Evolutionary conservation across 176 grass and related monocot genomes (phyloP).

Genomic region (Neostapfia colusana): DNA sequence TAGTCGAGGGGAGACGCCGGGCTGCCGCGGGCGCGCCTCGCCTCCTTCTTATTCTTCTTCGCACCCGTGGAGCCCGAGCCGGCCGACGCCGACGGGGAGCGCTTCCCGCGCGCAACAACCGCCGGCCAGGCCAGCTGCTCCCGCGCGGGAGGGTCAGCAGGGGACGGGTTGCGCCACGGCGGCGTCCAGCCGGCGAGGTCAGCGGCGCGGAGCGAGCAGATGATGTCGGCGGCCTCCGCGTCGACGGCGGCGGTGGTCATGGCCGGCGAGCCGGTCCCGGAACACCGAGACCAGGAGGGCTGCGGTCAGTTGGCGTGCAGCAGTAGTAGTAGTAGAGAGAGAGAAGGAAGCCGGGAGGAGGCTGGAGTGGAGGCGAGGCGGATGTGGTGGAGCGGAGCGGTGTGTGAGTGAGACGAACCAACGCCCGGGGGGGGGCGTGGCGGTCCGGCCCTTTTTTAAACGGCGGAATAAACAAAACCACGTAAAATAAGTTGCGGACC

Average conservation of each 20-base stretch:
- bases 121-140: constrained; percentile 22
- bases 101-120: constrained; percentile 41
- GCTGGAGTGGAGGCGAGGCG: not conserved
- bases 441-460: constrained; percentile 43
- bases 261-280: not conserved
- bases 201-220: constrained; percentile 38
- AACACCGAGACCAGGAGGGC: too few species aligned
- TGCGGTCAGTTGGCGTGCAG: not conserved
- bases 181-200: constrained; percentile 50
- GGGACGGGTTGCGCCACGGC: constrained; percentile 11
- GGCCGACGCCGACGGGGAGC: constrained; percentile 23
- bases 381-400: constrained; percentile 22
- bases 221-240: constrained; percentile 40
- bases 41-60: not conserved
- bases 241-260: constrained; percentile 5
- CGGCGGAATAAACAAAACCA: constrained; percentile 21
- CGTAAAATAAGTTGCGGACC: constrained; percentile 27
- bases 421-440: constrained; percentile 39
- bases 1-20: constrained; percentile 60
- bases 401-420: constrained; percentile 28
- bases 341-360: not conserved
- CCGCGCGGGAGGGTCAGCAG: not conserved
- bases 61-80: not conserved
- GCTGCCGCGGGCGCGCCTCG: constrained; percentile 38
- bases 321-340: not conserved